Conservation (phyloP, 2,329 filamentous ascomycete species). For the Fusarium tjaetaba region DNA sequence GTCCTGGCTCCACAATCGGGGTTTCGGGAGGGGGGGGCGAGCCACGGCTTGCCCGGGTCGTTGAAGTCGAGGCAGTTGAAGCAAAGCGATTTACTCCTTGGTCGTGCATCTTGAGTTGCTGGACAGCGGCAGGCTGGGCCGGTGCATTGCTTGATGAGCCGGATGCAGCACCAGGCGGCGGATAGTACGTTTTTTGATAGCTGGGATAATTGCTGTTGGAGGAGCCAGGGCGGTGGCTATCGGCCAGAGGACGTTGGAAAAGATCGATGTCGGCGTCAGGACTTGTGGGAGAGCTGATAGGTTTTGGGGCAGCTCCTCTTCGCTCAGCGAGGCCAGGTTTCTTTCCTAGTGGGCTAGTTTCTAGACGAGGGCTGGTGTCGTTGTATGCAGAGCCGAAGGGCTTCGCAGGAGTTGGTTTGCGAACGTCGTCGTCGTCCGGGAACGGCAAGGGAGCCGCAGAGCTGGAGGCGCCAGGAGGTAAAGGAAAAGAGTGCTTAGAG, state of each 20-base stretch:
- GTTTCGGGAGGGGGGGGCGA: constrained; percentile 97
- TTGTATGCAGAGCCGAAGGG: constrained; percentile 58
- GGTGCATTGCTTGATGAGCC: constrained; percentile 48
- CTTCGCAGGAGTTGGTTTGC: constrained; percentile 57
- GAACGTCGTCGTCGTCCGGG: constrained; percentile 73
- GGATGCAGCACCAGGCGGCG: constrained; percentile 59
- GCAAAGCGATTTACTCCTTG: constrained; percentile 68
- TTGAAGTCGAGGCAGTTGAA: constrained; percentile 92
- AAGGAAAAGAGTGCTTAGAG: constrained; percentile 67
- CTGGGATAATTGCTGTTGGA: constrained; percentile 56
- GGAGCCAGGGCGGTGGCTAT: constrained; percentile 53
- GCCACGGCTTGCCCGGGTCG: constrained; percentile 88
- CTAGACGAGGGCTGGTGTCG: constrained; percentile 64
- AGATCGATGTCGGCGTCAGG: constrained; percentile 81
- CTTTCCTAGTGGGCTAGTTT: constrained; percentile 64
- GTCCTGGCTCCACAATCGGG: constrained; percentile 78
- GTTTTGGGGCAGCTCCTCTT: constrained; percentile 82
- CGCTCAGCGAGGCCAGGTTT: constrained; percentile 80
- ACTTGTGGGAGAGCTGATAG: constrained; percentile 83
- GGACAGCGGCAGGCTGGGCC: constrained; percentile 31
- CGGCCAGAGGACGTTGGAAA: constrained; percentile 73
- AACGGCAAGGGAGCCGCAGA: constrained; percentile 75
- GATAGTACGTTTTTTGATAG: constrained; percentile 70
- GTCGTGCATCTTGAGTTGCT: constrained; percentile 51
- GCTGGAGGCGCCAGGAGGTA: constrained; percentile 75